Evolutionary conservation across 768 basidiomycete genomes (phyloP).

Genomic region (Mycena venus): DNA sequence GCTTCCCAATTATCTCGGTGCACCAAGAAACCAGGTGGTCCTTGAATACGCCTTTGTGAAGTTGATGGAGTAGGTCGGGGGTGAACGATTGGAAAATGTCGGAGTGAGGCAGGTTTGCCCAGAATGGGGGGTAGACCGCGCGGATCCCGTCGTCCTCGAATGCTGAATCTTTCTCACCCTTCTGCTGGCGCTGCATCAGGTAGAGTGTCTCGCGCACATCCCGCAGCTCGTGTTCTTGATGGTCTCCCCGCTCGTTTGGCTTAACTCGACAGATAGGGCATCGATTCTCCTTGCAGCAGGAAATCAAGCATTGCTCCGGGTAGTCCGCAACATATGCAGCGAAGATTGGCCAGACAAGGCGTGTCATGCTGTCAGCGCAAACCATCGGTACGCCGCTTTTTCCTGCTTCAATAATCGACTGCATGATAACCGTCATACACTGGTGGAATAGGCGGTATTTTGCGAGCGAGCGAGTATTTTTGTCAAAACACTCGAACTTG

Average conservation of each 20-base stretch:
- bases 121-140: slow-evolving; percentile 48
- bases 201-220: neutral
- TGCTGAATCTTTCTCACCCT: slow-evolving; percentile 14
- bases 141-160: slow-evolving; percentile 33
- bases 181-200: slow-evolving; percentile 37
- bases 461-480: slow-evolving; percentile 25
- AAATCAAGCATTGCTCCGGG: slow-evolving; percentile 1
- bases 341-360: slow-evolving; percentile 25
- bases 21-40: slow-evolving; percentile 57
- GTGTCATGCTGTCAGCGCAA: slow-evolving; percentile 14
- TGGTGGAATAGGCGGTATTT: slow-evolving; percentile 49
- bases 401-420: slow-evolving; percentile 34
- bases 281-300: slow-evolving; percentile 28
- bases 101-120: slow-evolving; percentile 51
- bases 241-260: slow-evolving; percentile 31
- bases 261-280: neutral
- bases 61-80: slow-evolving; percentile 62
- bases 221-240: neutral
- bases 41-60: slow-evolving; percentile 63
- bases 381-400: slow-evolving; percentile 24
- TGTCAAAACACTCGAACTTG: slow-evolving; percentile 43
- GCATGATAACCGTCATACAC: slow-evolving; percentile 40
- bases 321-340: too few species aligned
- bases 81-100: slow-evolving; percentile 56
- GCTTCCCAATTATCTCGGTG: slow-evolving; percentile 33